phyloP scores from a whole-genome alignment of 2,329 filamentous ascomycete species.

The Trichoderma sp. region DNA sequence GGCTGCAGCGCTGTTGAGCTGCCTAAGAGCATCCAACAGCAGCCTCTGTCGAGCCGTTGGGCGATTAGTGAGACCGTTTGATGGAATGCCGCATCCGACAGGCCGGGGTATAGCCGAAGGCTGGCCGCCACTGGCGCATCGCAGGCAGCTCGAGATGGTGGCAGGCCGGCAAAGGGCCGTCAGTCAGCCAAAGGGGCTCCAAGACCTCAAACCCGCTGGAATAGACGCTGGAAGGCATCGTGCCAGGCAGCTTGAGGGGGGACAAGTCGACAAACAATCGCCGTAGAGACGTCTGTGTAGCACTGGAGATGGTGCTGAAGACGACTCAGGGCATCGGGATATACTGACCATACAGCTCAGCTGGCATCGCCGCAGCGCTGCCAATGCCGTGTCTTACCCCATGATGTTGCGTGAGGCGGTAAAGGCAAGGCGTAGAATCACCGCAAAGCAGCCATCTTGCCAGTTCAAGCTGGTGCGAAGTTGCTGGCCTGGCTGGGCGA shows the following conservation, averaged over 20 bases:
- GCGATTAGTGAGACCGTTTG: neutral
- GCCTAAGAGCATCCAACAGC: neutral
- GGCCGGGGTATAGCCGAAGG: slow-evolving; percentile 21
- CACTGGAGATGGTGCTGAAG: neutral
- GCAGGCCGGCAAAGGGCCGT: slow-evolving; percentile 12
- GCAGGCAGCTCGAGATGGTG: slow-evolving; percentile 20
- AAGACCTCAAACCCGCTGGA: neutral
- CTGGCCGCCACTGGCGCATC: slow-evolving; percentile 21
- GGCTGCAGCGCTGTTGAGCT: neutral
- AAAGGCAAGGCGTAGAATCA: neutral
- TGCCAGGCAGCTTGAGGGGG: neutral
- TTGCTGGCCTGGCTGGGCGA: slow-evolving; percentile 6
- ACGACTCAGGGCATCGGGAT: neutral
- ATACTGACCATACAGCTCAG: slow-evolving; percentile 16
- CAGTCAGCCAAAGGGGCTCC: slow-evolving; percentile 3
- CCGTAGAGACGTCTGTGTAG: neutral
- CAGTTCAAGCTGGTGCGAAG: neutral
- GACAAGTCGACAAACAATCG: neutral
- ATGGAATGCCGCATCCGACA: neutral
- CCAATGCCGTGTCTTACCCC: slow-evolving; percentile 9
- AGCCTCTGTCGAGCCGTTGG: neutral
- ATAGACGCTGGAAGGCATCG: neutral
- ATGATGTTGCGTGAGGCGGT: neutral
- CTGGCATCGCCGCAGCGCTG: neutral
- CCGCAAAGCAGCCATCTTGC: neutral